A percentile compares a stretch with the other conserved stretches of the same genome.
Evolutionary conservation across 495 filamentous ascomycete species (phyloP).

Genomic region (Daldinia decipiens): DNA sequence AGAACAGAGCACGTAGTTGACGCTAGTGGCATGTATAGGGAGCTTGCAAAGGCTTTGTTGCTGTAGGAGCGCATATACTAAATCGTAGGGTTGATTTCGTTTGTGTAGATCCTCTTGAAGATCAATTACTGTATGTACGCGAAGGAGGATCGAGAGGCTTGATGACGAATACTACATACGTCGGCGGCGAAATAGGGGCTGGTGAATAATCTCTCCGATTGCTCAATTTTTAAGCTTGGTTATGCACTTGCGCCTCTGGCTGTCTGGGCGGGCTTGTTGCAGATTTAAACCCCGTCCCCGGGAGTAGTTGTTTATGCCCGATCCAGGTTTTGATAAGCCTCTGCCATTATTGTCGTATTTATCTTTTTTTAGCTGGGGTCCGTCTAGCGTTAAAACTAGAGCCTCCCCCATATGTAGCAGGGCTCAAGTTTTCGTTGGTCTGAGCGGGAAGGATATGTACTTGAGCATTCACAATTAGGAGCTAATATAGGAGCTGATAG

Average conservation of each 20-base stretch:
- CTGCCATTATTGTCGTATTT: neutral
- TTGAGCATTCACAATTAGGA: conserved; percentile 3
- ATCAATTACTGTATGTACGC: conserved; percentile 28
- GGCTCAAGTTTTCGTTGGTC: neutral
- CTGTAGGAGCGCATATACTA: conserved; percentile 9
- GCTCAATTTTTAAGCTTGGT: conserved; percentile 6
- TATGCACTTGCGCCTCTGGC: conserved; percentile 12
- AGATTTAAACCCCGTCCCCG: conserved; percentile 9
- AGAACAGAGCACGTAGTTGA: conserved; percentile 17
- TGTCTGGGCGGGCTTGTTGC: neutral
- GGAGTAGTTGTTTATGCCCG: conserved; percentile 1
- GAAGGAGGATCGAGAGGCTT: conserved; percentile 12
- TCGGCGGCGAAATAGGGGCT: conserved; percentile 10
- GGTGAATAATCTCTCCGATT: conserved; percentile 23
- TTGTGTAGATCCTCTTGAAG: conserved; percentile 28
- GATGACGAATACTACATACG: conserved; percentile 28
- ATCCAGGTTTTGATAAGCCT: neutral
- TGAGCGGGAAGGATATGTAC: conserved; percentile 27
- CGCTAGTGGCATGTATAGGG: conserved; percentile 22
- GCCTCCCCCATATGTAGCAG: neutral
- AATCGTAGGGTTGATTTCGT: conserved; percentile 32
- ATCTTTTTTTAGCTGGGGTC: neutral
- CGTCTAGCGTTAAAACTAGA: conserved; percentile 1
- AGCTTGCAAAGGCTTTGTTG: conserved; percentile 22
- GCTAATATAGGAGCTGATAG: neutral